Conservation (phyloP, 2,329 filamentous ascomycete species). For the Ophiobolus disseminans region DNA sequence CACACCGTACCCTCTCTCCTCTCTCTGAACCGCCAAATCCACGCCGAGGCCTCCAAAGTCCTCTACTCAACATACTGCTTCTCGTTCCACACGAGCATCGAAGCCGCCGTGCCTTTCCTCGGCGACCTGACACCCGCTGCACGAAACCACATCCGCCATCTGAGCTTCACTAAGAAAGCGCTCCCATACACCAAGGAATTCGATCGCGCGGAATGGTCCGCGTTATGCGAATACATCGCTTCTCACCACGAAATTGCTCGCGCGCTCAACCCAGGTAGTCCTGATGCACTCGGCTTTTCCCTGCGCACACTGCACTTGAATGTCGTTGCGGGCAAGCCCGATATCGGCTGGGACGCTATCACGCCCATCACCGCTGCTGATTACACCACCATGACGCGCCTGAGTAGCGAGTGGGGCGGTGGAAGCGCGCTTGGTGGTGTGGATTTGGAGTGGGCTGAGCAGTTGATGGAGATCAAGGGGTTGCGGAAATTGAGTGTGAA, state of each 20-base stretch:
- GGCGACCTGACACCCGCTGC: constrained; percentile 61
- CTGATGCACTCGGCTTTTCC: constrained; percentile 7
- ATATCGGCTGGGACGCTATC: constrained; percentile 58
- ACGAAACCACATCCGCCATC: constrained; percentile 56
- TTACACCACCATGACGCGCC: constrained; percentile 33
- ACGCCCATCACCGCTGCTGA: constrained; percentile 25
- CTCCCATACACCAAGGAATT: constrained; percentile 62
- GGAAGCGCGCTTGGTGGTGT: constrained; percentile 27
- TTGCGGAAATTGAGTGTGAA: constrained; percentile 60
- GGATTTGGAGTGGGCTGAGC: constrained; percentile 64
- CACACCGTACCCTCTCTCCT: constrained; percentile 42
- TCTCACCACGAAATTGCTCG: background rate
- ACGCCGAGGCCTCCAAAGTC: constrained; percentile 63
- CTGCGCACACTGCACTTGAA: constrained; percentile 51
- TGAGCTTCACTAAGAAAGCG: constrained; percentile 64
- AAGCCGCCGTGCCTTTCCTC: constrained; percentile 67
- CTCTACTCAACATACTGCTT: constrained; percentile 65
- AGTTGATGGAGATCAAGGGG: constrained; percentile 60
- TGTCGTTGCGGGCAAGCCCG: constrained; percentile 62
- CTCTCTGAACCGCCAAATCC: constrained; percentile 47
- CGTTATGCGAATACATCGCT: constrained; percentile 56
- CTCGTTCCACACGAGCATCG: constrained; percentile 66
- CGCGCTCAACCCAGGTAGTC: background rate
- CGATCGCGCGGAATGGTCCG: constrained; percentile 63
- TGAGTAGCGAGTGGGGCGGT: constrained; percentile 36